A percentile compares a stretch with the other conserved stretches of the same genome.
phyloP scores from a whole-genome alignment of 2,329 filamentous ascomycete genomes.

The Akanthomyces uredinophilus region DNA sequence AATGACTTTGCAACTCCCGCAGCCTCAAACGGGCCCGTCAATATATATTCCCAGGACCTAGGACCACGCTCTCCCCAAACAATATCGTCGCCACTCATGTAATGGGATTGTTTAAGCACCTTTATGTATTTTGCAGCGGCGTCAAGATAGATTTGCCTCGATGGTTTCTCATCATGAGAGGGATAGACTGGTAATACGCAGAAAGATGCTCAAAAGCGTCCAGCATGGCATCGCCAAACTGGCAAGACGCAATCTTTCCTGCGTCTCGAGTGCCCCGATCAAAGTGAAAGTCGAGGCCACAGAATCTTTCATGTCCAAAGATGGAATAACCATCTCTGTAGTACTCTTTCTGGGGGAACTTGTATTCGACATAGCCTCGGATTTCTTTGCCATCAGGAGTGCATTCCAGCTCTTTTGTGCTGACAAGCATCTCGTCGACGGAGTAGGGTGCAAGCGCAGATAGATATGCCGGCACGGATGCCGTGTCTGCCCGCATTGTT shows the following conservation, averaged over 20 bases:
- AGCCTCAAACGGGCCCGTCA: not conserved
- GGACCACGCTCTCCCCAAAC: too few relatives aligned
- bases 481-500: too few relatives aligned
- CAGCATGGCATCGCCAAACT: too few relatives aligned
- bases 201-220: too few relatives aligned
- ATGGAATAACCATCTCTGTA: not conserved
- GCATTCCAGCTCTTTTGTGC: not conserved
- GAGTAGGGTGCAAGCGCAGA: not conserved
- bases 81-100: too few relatives aligned
- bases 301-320: not conserved
- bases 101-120: too few relatives aligned
- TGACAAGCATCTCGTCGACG: not conserved
- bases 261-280: too few relatives aligned
- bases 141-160: not conserved
- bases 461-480: not conserved
- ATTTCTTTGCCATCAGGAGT: not conserved
- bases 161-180: too few relatives aligned
- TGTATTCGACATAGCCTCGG: not conserved
- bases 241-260: too few relatives aligned
- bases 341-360: not conserved
- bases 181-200: not conserved
- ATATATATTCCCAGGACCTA: too few relatives aligned
- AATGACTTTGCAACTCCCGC: not conserved
- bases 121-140: not conserved
- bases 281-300: too few relatives aligned